Conservation (phyloP, 129 eudicot genomes). For the Rutidosis leptorrhynchoides region DNA sequence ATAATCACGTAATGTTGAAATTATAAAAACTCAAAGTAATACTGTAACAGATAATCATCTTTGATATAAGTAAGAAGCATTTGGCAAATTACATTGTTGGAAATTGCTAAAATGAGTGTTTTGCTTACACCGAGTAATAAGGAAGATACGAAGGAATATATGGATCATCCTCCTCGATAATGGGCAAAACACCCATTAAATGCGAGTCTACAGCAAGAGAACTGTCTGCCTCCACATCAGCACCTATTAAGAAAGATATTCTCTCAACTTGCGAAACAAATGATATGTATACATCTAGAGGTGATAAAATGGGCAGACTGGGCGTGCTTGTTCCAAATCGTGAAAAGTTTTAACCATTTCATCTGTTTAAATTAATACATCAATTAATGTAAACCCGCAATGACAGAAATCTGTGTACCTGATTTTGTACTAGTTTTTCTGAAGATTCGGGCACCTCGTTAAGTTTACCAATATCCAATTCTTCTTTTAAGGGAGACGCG, state of each 20-base stretch:
- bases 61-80: not conserved
- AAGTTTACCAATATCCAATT: not conserved
- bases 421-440: not conserved
- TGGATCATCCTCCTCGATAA: conserved; percentile 20
- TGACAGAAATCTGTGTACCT: not conserved
- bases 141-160: conserved; percentile 39
- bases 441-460: not conserved
- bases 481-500: not conserved
- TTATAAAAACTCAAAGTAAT: not conserved
- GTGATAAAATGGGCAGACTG: not conserved
- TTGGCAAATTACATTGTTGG: not conserved
- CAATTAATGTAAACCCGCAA: too few relatives aligned
- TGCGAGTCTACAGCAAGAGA: conserved; percentile 13
- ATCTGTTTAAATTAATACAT: too few relatives aligned
- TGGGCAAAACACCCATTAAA: not conserved
- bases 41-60: not conserved
- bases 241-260: conserved; percentile 20
- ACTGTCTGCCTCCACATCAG: conserved; percentile 21
- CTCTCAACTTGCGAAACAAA: conserved; percentile 6
- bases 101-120: conserved; percentile 1
- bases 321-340: not conserved
- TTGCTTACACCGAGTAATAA: conserved; percentile 62
- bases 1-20: not conserved
- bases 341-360: not conserved
- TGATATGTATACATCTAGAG: conserved; percentile 7